Conservation (phyloP, 768 basidiomycete species). For the Termitomyces sp. region DNA sequence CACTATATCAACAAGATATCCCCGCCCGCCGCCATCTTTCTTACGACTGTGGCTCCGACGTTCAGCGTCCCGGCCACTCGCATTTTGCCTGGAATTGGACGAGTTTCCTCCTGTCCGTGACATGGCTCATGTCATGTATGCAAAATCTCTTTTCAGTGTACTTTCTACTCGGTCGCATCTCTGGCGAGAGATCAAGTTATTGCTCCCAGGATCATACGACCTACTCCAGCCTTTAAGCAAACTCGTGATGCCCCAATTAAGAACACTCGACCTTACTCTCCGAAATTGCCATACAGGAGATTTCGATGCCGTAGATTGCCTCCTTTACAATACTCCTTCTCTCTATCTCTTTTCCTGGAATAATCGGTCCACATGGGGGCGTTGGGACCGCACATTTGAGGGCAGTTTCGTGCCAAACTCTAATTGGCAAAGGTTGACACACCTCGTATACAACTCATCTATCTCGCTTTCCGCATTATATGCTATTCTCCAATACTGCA, state of each 20-base stretch:
- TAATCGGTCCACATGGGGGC: background rate
- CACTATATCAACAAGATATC: background rate
- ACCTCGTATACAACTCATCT: background rate
- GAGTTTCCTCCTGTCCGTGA: conserved; percentile 1
- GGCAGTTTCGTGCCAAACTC: background rate
- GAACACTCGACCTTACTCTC: background rate
- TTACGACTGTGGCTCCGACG: background rate
- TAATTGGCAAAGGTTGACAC: background rate
- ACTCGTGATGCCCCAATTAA: background rate
- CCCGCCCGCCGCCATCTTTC: background rate
- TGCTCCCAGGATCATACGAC: background rate
- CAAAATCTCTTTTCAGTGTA: background rate
- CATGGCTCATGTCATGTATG: background rate
- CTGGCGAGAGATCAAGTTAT: background rate
- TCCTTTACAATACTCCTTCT: background rate
- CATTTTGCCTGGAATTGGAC: background rate
- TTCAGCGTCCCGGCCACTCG: background rate
- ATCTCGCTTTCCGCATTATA: background rate
- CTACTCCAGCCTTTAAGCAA: background rate
- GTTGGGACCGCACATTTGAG: background rate
- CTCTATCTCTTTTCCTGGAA: background rate
- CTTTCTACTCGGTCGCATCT: background rate
- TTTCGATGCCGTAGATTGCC: background rate
- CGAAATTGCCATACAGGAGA: background rate
- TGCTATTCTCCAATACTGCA: background rate